Conservation (phyloP, 1,284 basidiomycete genomes). For the Cutaneotrichosporon cyanovorans region DNA sequence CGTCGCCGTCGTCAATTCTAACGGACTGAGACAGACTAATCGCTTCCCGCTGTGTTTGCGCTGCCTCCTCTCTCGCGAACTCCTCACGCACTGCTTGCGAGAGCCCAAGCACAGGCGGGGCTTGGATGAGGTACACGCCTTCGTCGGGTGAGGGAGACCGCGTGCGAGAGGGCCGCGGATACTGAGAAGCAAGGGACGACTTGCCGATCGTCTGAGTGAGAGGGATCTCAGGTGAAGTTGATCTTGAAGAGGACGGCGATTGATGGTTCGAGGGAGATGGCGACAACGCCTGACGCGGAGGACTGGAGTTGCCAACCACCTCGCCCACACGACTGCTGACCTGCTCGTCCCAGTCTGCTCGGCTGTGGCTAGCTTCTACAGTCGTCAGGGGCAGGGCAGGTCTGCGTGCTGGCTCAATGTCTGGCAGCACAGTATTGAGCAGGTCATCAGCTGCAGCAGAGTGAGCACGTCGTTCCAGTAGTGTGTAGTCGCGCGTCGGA, state of each 20-base stretch:
- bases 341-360: slow-evolving; percentile 31
- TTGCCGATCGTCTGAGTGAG: slow-evolving; percentile 37
- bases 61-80: slow-evolving; percentile 6
- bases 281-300: background rate
- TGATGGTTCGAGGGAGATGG: background rate
- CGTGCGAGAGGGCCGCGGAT: slow-evolving; percentile 10
- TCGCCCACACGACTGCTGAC: slow-evolving; percentile 21
- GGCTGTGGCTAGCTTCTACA: slow-evolving; percentile 23
- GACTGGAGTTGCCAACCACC: slow-evolving; percentile 18
- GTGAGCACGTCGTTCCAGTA: slow-evolving; percentile 8
- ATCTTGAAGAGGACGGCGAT: slow-evolving; percentile 1
- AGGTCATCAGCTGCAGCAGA: slow-evolving; percentile 3
- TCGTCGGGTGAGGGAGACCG: background rate
- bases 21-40: slow-evolving; percentile 4
- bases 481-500: slow-evolving; percentile 5
- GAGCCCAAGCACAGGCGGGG: slow-evolving; percentile 11
- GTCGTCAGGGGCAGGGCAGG: slow-evolving; percentile 17
- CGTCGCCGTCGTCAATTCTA: slow-evolving; percentile 3
- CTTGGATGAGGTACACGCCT: slow-evolving; percentile 8
- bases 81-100: slow-evolving; percentile 8
- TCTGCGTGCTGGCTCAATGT: background rate
- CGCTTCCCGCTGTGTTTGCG: slow-evolving; percentile 1
- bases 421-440: background rate
- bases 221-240: background rate
- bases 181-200: slow-evolving; percentile 25